Conservation (phyloP, 225 moss, liverwort and hornwort species). For the Pseudisothecium myosuroides region DNA sequence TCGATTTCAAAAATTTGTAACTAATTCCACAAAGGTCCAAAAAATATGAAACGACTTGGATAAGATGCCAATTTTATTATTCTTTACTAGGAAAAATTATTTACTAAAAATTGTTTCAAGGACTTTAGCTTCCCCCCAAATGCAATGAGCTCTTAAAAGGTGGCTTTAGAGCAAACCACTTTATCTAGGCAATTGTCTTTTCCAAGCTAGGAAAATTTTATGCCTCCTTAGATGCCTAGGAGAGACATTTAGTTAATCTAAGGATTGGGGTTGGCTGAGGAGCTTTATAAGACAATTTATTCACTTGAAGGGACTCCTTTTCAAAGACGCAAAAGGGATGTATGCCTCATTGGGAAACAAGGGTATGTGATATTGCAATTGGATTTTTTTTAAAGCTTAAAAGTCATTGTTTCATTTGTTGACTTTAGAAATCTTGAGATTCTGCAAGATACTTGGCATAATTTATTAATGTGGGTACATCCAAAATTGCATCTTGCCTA, state of each 20-base stretch:
- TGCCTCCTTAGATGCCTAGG: neutral
- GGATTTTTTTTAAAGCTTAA: neutral
- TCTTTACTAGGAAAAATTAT: too few relatives aligned
- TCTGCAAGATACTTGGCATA: rapidly evolving
- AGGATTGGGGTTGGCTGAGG: rapidly evolving
- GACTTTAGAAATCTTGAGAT: neutral
- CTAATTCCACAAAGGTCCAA: too few relatives aligned
- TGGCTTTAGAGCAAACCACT: too few relatives aligned
- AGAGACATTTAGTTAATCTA: neutral
- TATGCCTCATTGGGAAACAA: rapidly evolving
- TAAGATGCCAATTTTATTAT: too few relatives aligned
- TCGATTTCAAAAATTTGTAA: too few relatives aligned
- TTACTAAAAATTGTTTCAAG: too few relatives aligned
- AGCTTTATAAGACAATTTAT: neutral
- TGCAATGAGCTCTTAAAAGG: too few relatives aligned
- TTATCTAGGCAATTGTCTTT: too few relatives aligned
- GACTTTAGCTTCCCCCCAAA: too few relatives aligned
- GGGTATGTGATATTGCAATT: neutral
- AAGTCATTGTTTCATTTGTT: neutral
- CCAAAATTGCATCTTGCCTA: neutral
- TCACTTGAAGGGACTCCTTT: rapidly evolving
- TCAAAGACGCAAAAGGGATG: neutral
- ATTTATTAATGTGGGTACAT: neutral
- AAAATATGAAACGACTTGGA: too few relatives aligned
- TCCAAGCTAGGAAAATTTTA: too few relatives aligned